Evolutionary conservation across 2,329 filamentous ascomycete species (phyloP).

Genomic region (Podosphaera fusca): DNA sequence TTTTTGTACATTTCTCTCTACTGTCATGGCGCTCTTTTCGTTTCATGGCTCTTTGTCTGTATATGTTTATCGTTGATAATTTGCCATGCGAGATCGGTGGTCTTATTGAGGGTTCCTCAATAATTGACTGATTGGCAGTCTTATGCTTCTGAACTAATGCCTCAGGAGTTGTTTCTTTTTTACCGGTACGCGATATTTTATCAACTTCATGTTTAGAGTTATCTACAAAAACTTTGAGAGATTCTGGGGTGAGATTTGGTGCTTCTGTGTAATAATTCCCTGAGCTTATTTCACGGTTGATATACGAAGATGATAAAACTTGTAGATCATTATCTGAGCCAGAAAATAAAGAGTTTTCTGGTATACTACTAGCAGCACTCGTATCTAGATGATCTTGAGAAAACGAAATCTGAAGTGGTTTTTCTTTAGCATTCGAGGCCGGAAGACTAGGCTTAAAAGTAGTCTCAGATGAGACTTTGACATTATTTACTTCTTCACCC

Average conservation of each 20-base stretch:
- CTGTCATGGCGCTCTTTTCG: not conserved
- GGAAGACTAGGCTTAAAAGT: not conserved
- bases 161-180: not conserved
- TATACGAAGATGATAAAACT: not conserved
- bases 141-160: not conserved
- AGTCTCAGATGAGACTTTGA: not conserved
- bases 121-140: not conserved
- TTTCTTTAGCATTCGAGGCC: not conserved
- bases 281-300: not conserved
- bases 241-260: too few species aligned
- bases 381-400: not conserved
- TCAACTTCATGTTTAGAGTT: not conserved
- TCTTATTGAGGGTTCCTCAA: not conserved
- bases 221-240: not conserved
- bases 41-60: not conserved
- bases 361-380: not conserved
- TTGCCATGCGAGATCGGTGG: constrained; percentile 6
- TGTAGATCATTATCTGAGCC: not conserved
- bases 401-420: not conserved
- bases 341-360: not conserved
- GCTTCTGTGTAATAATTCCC: not conserved
- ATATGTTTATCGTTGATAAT: constrained; percentile 7
- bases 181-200: not conserved
- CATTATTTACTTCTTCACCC: not conserved
- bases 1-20: constrained; percentile 2